Evolutionary conservation across 441 rosid species (phyloP), one percentile per base, ranked within the genome.

Genomic region (Macaranga tanarius): DNA sequence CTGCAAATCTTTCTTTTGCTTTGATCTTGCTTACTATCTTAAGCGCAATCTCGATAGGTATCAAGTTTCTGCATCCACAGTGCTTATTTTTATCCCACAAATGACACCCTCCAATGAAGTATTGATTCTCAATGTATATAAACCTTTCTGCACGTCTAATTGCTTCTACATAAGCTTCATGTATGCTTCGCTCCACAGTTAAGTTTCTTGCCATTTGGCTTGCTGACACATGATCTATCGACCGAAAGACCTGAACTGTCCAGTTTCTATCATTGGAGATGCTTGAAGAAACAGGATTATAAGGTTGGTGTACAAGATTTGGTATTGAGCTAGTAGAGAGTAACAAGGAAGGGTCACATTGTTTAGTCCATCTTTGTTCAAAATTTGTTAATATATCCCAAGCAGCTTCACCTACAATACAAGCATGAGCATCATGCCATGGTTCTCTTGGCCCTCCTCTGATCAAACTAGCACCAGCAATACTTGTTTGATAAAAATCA

Each of bases 391-490:
- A 50, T 19, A 90, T 76, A 67, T 94, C 97, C 86, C 84, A 76
- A 70, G 99, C 97, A 2, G 91, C 97, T 71, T 82, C 87, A 7
- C 99, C 97, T 13, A 80, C 68, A 15, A 94, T 70, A 10, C 89
- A 81, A 60, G 89, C 86, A 79, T 92, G 96, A 45, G 80, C 86
- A 48, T 94, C 97, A 28, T 94, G 99, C 99, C 99, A 92, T 1
- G 97, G 99, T 73, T 82, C 93, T 75, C 98, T 85, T 2, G 99
- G 99, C 40, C 99, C 97, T 16, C 99, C 99, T 78, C 59, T 89
- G n/a, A 78, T 84, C 23, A 86, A 82, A 34, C 82, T 83, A 52
- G 97, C 95, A 62, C 95, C 93, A 0, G 84, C 71, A 6, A 94
- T 79, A 69, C 76, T 92, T 15, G 89, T 86, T 76, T 94, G 97